These are phyloP conservation scores for Backusella sp. DNA, from an alignment of 192 early-diverging fungal genomes.

Conservation along the genomic window DNA sequence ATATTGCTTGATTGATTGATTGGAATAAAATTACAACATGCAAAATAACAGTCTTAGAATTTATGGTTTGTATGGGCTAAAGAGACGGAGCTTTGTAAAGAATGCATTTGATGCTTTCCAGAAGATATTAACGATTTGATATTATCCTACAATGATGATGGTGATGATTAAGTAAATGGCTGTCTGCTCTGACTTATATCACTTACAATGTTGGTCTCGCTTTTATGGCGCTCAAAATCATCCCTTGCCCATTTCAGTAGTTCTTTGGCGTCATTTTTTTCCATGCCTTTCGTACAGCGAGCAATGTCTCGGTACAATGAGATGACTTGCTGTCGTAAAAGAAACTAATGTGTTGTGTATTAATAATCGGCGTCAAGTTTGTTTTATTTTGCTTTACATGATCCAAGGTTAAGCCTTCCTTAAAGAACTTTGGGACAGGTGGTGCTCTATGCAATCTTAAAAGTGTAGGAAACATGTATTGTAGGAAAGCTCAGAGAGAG, in stretches of 20 bases:
- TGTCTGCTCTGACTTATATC: neutral
- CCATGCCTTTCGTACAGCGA: constrained; percentile 34
- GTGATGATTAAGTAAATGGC: neutral
- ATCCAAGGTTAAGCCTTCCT: constrained; percentile 27
- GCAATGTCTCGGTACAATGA: constrained; percentile 36
- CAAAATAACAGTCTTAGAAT: neutral
- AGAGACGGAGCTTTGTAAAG: constrained; percentile 28
- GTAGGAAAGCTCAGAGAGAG: neutral
- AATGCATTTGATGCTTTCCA: constrained; percentile 38
- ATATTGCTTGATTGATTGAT: too few relatives aligned
- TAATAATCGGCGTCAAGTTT: neutral
- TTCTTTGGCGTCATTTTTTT: constrained; percentile 38
- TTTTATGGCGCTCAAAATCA: constrained; percentile 48
- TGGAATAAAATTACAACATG: too few relatives aligned
- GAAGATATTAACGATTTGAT: constrained; percentile 30
- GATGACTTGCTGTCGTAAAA: constrained; percentile 27
- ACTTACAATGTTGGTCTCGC: constrained; percentile 41
- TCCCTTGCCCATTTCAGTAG: constrained; percentile 42
- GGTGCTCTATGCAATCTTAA: constrained; percentile 15
- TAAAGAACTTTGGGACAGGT: constrained; percentile 28
- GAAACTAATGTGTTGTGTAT: constrained; percentile 12
- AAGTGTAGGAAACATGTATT: constrained; percentile 17
- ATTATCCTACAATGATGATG: constrained; percentile 20
- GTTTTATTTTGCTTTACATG: constrained; percentile 21
- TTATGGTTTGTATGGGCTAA: constrained; percentile 24